phyloP scores from a whole-genome alignment of 805 yeast species.

The Metschnikowia matae region DNA sequence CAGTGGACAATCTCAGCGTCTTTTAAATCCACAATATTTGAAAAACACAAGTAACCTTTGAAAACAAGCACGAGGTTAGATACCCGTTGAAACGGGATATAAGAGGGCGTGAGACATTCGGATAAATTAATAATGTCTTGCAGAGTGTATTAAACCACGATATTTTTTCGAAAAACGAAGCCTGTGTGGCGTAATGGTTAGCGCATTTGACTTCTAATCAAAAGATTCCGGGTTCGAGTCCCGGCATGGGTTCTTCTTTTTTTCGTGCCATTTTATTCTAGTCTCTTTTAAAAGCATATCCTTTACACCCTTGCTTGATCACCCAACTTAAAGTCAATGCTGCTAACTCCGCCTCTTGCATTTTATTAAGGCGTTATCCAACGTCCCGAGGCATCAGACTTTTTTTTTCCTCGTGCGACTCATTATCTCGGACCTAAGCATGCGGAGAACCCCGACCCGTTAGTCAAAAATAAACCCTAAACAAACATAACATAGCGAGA shows the following conservation, averaged over 20 bases:
- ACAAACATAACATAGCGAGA: background rate
- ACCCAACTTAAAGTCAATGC: background rate
- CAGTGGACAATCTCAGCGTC: no score
- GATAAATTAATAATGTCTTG: background rate
- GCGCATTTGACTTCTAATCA: constrained; percentile 24
- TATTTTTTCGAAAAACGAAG: background rate
- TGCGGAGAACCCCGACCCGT: constrained; percentile 1
- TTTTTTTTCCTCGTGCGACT: constrained; percentile 2
- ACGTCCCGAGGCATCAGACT: background rate
- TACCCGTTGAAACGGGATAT: no score
- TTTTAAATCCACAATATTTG: no score
- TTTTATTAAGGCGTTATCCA: background rate
- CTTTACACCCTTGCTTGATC: background rate
- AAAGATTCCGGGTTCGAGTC: constrained; percentile 24
- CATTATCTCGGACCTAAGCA: background rate
- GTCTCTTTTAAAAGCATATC: background rate
- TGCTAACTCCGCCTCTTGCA: background rate
- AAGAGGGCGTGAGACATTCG: no score
- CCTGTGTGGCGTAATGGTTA: constrained; percentile 24
- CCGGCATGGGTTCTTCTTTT: constrained; percentile 20
- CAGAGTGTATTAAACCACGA: background rate
- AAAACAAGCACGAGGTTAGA: no score
- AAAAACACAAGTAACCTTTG: no score
- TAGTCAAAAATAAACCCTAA: background rate
- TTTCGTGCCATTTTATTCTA: no score